Conservation (phyloP, 1,284 basidiomycete genomes). For the Prillingera fragicola region DNA sequence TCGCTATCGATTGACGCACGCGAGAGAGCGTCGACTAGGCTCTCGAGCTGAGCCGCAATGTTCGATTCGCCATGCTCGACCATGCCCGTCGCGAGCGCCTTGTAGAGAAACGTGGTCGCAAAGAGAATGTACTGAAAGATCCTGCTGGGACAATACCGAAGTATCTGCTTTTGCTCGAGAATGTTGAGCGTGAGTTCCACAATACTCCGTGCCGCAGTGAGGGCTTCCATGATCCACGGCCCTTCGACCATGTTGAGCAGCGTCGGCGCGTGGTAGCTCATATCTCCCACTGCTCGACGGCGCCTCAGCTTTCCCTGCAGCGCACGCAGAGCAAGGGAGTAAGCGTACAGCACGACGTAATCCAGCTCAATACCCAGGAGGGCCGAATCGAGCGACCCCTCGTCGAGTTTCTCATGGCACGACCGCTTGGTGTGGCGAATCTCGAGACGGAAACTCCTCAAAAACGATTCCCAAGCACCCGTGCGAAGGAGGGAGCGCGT, state of each 20-base stretch:
- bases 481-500: constrained; percentile 8
- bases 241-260: constrained; percentile 16
- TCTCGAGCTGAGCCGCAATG: constrained; percentile 5
- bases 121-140: constrained; percentile 16
- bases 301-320: constrained; percentile 14
- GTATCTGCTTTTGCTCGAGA: constrained; percentile 7
- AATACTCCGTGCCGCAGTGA: constrained; percentile 11
- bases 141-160: constrained; percentile 8
- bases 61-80: constrained; percentile 11
- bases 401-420: constrained; percentile 7
- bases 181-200: constrained; percentile 10
- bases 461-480: constrained; percentile 12
- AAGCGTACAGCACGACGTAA: constrained; percentile 13
- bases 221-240: constrained; percentile 15
- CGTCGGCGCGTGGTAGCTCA: constrained; percentile 10
- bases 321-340: constrained; percentile 9
- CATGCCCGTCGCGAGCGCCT: constrained; percentile 14
- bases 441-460: constrained; percentile 8
- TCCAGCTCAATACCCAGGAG: constrained; percentile 13
- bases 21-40: constrained; percentile 4
- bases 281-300: constrained; percentile 3
- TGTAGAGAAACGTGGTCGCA: constrained; percentile 17
- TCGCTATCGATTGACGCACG: constrained; percentile 11
- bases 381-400: constrained; percentile 8
- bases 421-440: constrained; percentile 8